A percentile compares a stretch with the other conserved stretches of the same genome.
phyloP scores from a whole-genome alignment of 208 protist genomes.

The Leishmania guyanensis region DNA sequence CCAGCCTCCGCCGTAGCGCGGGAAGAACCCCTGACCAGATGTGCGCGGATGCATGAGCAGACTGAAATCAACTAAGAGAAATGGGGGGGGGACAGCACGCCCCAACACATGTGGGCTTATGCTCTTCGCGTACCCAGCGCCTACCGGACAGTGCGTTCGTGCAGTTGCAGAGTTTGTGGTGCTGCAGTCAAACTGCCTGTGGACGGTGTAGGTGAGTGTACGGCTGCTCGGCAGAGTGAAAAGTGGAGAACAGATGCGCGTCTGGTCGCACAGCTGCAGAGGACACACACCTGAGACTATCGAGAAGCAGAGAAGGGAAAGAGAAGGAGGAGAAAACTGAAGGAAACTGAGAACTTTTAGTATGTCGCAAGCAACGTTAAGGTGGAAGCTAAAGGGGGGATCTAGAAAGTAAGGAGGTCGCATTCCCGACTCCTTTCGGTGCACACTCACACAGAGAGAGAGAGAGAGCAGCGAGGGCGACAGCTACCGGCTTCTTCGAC shows the following conservation, averaged over 20 bases:
- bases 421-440: background rate
- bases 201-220: background rate
- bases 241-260: background rate
- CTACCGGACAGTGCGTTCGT: background rate
- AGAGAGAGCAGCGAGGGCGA: background rate
- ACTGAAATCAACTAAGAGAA: background rate
- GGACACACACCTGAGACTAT: background rate
- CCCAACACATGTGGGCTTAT: background rate
- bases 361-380: background rate
- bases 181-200: background rate
- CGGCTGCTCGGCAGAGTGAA: background rate
- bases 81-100: background rate
- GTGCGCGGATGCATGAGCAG: constrained; percentile 56
- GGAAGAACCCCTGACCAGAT: constrained; percentile 69
- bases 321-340: background rate
- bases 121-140: background rate
- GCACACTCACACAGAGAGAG: background rate
- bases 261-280: background rate
- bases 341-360: background rate
- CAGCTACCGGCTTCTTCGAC: no score
- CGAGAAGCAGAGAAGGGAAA: background rate
- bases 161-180: background rate
- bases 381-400: background rate
- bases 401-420: background rate
- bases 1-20: constrained; percentile 86